phyloP scores from a whole-genome alignment of 2,329 filamentous ascomycete genomes.

The Fusarium haematococcum region DNA sequence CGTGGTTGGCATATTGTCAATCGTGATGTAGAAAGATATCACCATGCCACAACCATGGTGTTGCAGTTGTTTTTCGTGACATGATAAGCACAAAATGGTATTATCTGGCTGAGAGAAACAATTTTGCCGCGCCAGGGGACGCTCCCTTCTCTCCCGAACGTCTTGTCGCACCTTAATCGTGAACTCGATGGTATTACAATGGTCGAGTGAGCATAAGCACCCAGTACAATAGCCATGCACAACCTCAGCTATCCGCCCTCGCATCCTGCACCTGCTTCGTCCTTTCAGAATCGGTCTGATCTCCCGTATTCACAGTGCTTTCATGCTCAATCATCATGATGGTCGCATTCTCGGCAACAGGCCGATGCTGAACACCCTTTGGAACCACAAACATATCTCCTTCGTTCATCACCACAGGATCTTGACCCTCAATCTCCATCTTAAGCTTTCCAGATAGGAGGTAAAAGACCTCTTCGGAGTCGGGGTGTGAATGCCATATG shows the following conservation, averaged over 20 bases:
- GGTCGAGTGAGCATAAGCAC: neutral
- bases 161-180: neutral
- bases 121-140: neutral
- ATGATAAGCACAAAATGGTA: neutral
- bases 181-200: neutral
- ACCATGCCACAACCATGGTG: neutral
- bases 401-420: slow-evolving; percentile 44
- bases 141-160: neutral
- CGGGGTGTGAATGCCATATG: slow-evolving; percentile 55
- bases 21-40: neutral
- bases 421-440: slow-evolving; percentile 48
- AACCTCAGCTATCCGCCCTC: neutral
- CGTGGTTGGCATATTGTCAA: neutral
- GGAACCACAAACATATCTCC: slow-evolving; percentile 53
- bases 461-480: slow-evolving; percentile 57
- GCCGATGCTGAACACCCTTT: slow-evolving; percentile 52
- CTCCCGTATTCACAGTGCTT: slow-evolving; percentile 47
- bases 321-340: slow-evolving; percentile 54
- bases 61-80: neutral
- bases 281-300: slow-evolving; percentile 38
- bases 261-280: slow-evolving; percentile 39
- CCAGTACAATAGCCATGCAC: too few species aligned
- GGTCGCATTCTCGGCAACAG: slow-evolving; percentile 50
- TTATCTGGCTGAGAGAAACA: neutral
- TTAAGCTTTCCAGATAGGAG: slow-evolving; percentile 50